Percentiles rank a stretch among this genome's conserved stretches.
phyloP scores from a whole-genome alignment of 225 moss, liverwort and hornwort genomes.

The Rhytidiadelphus loreus region DNA sequence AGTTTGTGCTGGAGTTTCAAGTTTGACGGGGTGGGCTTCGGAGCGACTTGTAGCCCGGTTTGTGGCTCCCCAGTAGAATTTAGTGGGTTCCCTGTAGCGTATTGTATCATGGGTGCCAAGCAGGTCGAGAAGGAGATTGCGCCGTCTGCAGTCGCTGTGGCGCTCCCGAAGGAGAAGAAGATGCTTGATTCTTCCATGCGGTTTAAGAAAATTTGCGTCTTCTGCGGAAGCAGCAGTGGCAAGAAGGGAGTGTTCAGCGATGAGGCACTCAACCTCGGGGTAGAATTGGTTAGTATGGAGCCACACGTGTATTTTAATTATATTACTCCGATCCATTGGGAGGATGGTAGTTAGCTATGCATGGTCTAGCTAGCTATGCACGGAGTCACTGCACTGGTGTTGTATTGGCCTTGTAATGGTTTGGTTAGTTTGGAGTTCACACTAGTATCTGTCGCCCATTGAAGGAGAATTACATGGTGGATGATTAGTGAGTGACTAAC shows the following conservation, averaged over 20 bases:
- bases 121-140: slow-evolving; percentile 11
- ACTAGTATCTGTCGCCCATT: too few species aligned
- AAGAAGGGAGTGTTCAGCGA: slow-evolving; percentile 33
- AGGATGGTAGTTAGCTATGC: background rate
- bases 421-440: too few species aligned
- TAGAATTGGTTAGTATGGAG: slow-evolving; percentile 16
- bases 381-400: too few species aligned
- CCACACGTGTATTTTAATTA: background rate
- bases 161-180: background rate
- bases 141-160: background rate
- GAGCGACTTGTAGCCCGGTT: background rate
- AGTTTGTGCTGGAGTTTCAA: background rate
- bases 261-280: slow-evolving; percentile 33
- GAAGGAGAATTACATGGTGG: background rate
- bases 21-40: too few species aligned
- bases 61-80: background rate
- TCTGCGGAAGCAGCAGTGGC: slow-evolving; percentile 44
- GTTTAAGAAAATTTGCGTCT: slow-evolving; percentile 36
- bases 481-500: background rate
- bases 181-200: slow-evolving; percentile 1
- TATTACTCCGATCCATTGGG: too few species aligned
- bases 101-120: slow-evolving; percentile 17
- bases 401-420: background rate
- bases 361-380: too few species aligned
- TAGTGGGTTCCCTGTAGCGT: background rate